These are phyloP conservation scores for Achaetomiella virescens DNA, from an alignment of 495 filamentous ascomycete genomes.

Conservation along the genomic window DNA sequence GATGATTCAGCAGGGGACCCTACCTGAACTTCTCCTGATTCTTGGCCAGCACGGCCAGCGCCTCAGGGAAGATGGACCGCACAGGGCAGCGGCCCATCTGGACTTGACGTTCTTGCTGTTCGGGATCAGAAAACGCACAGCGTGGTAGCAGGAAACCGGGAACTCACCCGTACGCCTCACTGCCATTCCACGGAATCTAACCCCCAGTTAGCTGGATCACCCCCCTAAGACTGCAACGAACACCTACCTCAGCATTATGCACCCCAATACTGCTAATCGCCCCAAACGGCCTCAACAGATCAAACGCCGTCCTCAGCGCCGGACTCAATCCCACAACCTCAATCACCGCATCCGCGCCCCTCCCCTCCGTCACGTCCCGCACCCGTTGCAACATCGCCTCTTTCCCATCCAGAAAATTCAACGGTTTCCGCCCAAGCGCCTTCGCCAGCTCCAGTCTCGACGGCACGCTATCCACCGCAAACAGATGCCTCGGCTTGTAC, in stretches of 20 bases:
- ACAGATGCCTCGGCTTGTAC: conserved; percentile 70
- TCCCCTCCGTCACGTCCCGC: conserved; percentile 67
- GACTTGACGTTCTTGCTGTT: conserved; percentile 74
- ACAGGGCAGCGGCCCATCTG: conserved; percentile 96
- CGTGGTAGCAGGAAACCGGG: background rate
- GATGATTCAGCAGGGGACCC: conserved; percentile 20
- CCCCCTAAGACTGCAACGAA: background rate
- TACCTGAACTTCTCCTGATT: conserved; percentile 79
- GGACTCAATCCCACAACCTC: conserved; percentile 86
- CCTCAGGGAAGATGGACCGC: conserved; percentile 70
- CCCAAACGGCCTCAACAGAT: conserved; percentile 81
- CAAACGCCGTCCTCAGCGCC: conserved; percentile 77
- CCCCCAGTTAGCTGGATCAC: conserved; percentile 15
- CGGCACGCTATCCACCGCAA: conserved; percentile 80
- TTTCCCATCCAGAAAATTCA: conserved; percentile 67
- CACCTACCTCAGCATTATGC: conserved; percentile 73
- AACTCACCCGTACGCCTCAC: conserved; percentile 65
- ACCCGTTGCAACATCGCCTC: conserved; percentile 65
- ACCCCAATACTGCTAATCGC: conserved; percentile 86
- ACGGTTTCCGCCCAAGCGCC: conserved; percentile 74
- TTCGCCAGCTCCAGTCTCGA: conserved; percentile 71
- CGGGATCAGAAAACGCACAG: background rate
- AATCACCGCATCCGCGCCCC: conserved; percentile 86
- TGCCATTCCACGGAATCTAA: conserved; percentile 78
- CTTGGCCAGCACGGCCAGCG: conserved; percentile 69